These are phyloP conservation scores for Lolium perenne DNA, from an alignment of 176 grass and related monocot species.

Conservation along the genomic window DNA sequence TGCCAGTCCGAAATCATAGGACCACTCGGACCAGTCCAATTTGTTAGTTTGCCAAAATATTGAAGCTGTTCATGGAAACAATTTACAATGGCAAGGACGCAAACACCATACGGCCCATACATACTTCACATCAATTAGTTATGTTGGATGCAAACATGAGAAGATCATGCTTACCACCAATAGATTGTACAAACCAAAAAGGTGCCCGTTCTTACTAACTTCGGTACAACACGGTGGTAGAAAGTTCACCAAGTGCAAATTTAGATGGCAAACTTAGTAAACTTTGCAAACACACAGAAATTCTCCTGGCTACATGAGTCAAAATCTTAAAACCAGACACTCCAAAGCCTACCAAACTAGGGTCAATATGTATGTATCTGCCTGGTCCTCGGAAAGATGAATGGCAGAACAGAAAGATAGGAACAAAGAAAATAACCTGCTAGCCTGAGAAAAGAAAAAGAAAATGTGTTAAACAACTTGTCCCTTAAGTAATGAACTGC, in stretches of 20 bases:
- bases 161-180: not conserved
- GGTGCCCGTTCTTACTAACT: not conserved
- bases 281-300: conserved; percentile 18
- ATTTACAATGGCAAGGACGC: not conserved
- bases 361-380: conserved; percentile 46
- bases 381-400: conserved; percentile 32
- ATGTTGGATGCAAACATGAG: not conserved
- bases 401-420: conserved; percentile 28
- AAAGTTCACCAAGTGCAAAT: conserved; percentile 30
- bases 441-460: conserved; percentile 42
- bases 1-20: not conserved
- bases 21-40: not conserved
- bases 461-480: not conserved
- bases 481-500: not conserved
- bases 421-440: conserved; percentile 18
- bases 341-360: conserved; percentile 40
- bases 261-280: conserved; percentile 21
- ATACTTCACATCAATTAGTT: not conserved
- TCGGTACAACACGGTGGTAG: not conserved
- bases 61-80: not conserved
- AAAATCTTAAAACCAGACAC: conserved; percentile 27
- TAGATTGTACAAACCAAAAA: not conserved
- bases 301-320: not conserved
- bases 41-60: not conserved
- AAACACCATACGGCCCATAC: not conserved